Evolutionary conservation across 1,139 yeast species (phyloP).

Genomic region (Blastobotrys apis): DNA sequence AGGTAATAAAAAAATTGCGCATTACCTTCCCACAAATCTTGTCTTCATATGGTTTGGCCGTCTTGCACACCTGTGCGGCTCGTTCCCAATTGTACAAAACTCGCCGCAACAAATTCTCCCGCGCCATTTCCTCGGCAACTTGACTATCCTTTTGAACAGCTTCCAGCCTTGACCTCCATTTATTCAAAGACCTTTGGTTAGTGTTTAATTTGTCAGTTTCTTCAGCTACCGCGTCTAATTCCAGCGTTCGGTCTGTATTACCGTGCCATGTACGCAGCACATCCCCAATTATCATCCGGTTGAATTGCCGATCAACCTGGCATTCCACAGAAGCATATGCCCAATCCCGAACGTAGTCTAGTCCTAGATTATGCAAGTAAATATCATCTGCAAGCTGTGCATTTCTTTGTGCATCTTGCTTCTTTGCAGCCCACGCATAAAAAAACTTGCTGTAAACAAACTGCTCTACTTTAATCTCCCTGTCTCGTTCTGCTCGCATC

Average conservation of each 20-base stretch:
- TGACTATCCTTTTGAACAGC: background rate
- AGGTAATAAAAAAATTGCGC: conserved; percentile 13
- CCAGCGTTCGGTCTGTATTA: background rate
- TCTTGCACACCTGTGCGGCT: conserved; percentile 2
- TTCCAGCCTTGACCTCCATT: conserved; percentile 5
- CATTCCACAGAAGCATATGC: conserved; percentile 8
- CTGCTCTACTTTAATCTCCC: background rate
- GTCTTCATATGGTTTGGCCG: background rate
- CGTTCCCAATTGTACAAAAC: conserved; percentile 5
- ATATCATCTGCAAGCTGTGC: conserved; percentile 13
- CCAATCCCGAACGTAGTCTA: conserved; percentile 14
- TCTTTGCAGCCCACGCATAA: conserved; percentile 12
- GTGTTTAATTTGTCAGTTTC: background rate
- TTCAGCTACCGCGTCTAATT: background rate
- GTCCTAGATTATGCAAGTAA: background rate
- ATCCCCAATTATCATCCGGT: background rate
- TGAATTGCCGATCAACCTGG: conserved; percentile 3
- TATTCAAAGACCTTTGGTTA: background rate
- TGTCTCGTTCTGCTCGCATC: background rate
- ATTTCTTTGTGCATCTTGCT: conserved; percentile 1
- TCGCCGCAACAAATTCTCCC: conserved; percentile 8
- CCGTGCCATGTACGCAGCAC: conserved; percentile 4
- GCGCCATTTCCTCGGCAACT: conserved; percentile 8
- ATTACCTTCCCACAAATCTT: background rate
- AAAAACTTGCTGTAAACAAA: conserved; percentile 9